Evolutionary conservation across 2,329 filamentous ascomycete species (phyloP).

Genomic region (Ophiocordyceps robertsii): DNA sequence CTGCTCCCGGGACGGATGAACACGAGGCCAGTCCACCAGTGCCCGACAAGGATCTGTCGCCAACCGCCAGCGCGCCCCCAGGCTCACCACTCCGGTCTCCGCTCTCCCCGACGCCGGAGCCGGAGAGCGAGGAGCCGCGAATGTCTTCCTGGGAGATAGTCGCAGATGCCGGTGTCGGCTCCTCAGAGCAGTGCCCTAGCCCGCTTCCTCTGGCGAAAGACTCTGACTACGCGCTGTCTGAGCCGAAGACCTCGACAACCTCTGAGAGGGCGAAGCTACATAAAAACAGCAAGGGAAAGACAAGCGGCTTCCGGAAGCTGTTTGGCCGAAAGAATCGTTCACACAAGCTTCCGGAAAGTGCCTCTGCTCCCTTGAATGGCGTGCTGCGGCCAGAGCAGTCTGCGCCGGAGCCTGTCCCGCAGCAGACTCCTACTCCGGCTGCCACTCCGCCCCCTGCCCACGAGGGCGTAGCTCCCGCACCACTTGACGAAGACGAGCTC

Average conservation of each 20-base stretch:
- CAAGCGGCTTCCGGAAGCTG: slow-evolving; percentile 47
- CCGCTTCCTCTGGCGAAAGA: slow-evolving; percentile 12
- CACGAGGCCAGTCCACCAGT: slow-evolving; percentile 19
- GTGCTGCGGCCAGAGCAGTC: slow-evolving; percentile 30
- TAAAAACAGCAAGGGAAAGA: slow-evolving; percentile 31
- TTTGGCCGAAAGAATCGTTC: slow-evolving; percentile 50
- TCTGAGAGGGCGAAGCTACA: slow-evolving; percentile 37
- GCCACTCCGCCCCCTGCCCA: slow-evolving; percentile 8
- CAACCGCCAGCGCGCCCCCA: slow-evolving; percentile 3
- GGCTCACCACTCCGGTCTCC: neutral
- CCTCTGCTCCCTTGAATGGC: slow-evolving; percentile 34
- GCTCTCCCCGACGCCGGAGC: neutral
- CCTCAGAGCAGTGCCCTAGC: neutral
- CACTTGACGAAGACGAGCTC: slow-evolving; percentile 4
- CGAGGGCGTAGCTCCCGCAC: neutral
- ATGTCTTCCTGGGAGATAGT: slow-evolving; percentile 2
- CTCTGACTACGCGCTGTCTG: neutral
- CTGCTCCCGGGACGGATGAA: neutral
- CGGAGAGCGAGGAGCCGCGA: neutral
- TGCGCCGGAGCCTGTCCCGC: slow-evolving; percentile 10
- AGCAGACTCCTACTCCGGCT: slow-evolving; percentile 12
- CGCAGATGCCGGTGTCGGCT: neutral
- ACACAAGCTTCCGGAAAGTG: slow-evolving; percentile 43
- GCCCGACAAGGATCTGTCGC: slow-evolving; percentile 23
- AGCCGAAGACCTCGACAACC: slow-evolving; percentile 1